A percentile compares a stretch with the other conserved stretches of the same genome.
phyloP scores from a whole-genome alignment of 148 eudicot species.

The Camellia japonica region DNA sequence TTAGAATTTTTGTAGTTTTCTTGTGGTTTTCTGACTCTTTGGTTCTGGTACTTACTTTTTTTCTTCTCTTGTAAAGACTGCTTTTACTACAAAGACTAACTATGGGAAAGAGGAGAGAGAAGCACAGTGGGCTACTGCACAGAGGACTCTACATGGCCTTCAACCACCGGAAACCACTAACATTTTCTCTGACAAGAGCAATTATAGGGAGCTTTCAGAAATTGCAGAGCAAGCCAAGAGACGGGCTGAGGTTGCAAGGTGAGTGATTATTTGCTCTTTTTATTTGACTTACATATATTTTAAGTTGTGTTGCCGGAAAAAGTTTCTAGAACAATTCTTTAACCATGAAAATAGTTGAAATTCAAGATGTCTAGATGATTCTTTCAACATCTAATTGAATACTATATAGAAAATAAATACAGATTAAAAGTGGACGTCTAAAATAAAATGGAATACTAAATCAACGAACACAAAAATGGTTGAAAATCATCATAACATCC shows the following conservation, averaged over 20 bases:
- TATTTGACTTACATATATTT: background rate
- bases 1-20: background rate
- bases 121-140: conserved; percentile 74
- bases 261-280: background rate
- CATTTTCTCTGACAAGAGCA: conserved; percentile 36
- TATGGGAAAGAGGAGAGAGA: conserved; percentile 70
- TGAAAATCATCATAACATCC: background rate
- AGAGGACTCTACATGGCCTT: conserved; percentile 62
- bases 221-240: conserved; percentile 59
- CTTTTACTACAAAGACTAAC: conserved; percentile 67
- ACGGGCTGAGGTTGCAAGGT: conserved; percentile 61
- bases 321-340: too few species aligned
- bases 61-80: conserved; percentile 35
- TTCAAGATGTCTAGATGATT: too few species aligned
- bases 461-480: background rate
- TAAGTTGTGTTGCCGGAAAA: too few species aligned
- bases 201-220: conserved; percentile 52
- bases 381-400: background rate
- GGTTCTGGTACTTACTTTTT: background rate
- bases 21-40: background rate
- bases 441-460: background rate
- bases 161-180: conserved; percentile 47
- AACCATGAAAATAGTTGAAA: too few species aligned
- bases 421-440: background rate
- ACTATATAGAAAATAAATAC: too few species aligned